Evolutionary conservation across 768 basidiomycete species (phyloP), one percentile per base, ranked within the genome.

Genomic region (Boletus reticulatus): DNA sequence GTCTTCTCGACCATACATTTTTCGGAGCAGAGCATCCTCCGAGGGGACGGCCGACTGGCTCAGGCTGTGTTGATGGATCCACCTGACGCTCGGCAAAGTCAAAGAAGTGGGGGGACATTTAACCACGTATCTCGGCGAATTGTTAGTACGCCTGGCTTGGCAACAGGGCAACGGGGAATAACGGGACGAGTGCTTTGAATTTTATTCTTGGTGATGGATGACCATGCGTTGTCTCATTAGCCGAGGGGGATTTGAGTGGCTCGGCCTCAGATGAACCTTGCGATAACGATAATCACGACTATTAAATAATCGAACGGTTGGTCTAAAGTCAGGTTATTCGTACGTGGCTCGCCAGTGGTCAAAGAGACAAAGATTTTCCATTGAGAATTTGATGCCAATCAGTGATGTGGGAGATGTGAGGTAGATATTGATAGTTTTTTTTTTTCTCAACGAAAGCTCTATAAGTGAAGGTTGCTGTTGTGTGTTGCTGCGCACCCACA

Each of bases 21-120:
- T 41, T 50, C 63, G 60, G 60, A 43, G 39, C 44, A 39, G 42
- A 39, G 48, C 54, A 48, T 22, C 3, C 43, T 37, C 57, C 63
- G 60, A 53, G 32, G 27, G 24, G 42, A 50, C 45, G 46, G 45
- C 47, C 57, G 53, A 51, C 27, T 16, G 57, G 60, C 63, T 59
- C n/a, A n/a, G n/a, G n/a, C n/a, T n/a, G 63, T 65, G 60, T 41
- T 19, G 10, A n/a, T 52, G 44, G 50, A 27, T 47, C 50, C 41
- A 52, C 43, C 56, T 43, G 48, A 47, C 19, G 39, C 6, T 65
- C 53, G 63, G 63, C n/a, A 36, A 41, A n/a, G n/a, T n/a, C n/a
- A n/a, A n/a, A n/a, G n/a, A n/a, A n/a, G n/a, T n/a, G 10, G 47
- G 39, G 57, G 17, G 32, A 13, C 7, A 32, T 31, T 6, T 38